Percentiles rank a stretch among this genome's conserved stretches.
Conservation (phyloP, 495 filamentous ascomycete species). For the Durotheca rogersii region DNA sequence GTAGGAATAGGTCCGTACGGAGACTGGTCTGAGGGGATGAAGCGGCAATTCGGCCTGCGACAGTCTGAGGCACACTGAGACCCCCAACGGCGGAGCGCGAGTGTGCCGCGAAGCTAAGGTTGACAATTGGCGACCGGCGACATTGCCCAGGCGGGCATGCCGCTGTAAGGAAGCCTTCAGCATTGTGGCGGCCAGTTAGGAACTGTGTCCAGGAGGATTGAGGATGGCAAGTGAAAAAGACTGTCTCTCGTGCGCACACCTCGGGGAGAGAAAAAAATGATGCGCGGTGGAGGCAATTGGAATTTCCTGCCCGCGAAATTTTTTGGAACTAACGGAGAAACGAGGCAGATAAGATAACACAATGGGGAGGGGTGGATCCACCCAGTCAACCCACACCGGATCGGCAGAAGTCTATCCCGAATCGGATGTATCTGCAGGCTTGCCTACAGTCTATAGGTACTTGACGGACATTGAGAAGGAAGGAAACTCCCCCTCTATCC, state of each 20-base stretch:
- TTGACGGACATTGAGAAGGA: no score
- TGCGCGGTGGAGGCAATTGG: conserved; percentile 30
- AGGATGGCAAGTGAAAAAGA: conserved; percentile 13
- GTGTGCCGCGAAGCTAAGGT: conserved; percentile 25
- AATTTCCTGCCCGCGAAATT: conserved; percentile 21
- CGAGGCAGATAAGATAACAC: background rate
- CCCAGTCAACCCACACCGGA: background rate
- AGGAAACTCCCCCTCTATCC: no score
- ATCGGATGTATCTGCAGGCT: no score
- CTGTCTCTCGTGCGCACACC: conserved; percentile 17
- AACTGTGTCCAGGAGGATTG: conserved; percentile 12
- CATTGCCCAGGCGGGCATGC: conserved; percentile 35
- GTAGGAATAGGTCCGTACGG: conserved; percentile 42
- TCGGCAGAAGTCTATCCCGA: background rate
- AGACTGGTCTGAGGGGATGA: conserved; percentile 18
- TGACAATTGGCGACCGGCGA: conserved; percentile 29
- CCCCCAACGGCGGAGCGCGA: conserved; percentile 20
- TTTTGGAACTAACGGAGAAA: conserved; percentile 11
- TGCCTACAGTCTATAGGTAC: no score
- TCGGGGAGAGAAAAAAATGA: conserved; percentile 16
- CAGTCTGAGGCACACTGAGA: conserved; percentile 18
- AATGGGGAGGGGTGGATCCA: background rate
- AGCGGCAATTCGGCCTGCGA: conserved; percentile 12
- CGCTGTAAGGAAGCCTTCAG: conserved; percentile 33
- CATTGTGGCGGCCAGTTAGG: conserved; percentile 14